Evolutionary conservation across 1,284 basidiomycete genomes (phyloP).

Genomic region (Tremellales sp.): DNA sequence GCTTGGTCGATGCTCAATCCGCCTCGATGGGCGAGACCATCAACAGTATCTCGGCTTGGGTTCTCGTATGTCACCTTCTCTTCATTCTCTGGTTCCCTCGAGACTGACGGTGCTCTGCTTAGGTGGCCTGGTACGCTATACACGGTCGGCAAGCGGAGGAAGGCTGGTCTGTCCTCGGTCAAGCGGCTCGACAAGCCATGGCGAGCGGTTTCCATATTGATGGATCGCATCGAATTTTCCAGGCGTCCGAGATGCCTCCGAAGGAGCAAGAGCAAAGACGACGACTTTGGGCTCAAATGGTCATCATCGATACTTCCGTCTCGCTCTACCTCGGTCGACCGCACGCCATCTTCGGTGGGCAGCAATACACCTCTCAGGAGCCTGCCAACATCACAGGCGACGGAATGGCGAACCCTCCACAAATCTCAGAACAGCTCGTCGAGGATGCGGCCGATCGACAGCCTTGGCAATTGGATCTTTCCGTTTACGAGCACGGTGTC

Average conservation of each 20-base stretch:
- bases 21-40: conserved; percentile 24
- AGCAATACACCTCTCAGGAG: conserved; percentile 16
- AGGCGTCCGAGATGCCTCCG: conserved; percentile 8
- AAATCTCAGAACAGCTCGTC: background rate
- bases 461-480: background rate
- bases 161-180: conserved; percentile 31
- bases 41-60: conserved; percentile 28
- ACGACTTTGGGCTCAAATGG: conserved; percentile 34
- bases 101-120: too few relatives aligned
- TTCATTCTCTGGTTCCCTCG: background rate
- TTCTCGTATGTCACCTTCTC: conserved; percentile 14
- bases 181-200: conserved; percentile 23
- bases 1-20: conserved; percentile 24
- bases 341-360: conserved; percentile 26
- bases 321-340: conserved; percentile 36
- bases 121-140: conserved; percentile 29
- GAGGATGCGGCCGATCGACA: background rate
- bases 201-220: conserved; percentile 37
- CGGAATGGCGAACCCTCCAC: conserved; percentile 13
- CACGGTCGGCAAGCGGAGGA: conserved; percentile 26
- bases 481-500: background rate
- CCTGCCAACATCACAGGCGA: conserved; percentile 28
- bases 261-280: conserved; percentile 31
- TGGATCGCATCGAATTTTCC: conserved; percentile 22
- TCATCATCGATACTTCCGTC: conserved; percentile 30